Conservation (phyloP, 352 stramenopile species). For the Peronospora tabacina region DNA sequence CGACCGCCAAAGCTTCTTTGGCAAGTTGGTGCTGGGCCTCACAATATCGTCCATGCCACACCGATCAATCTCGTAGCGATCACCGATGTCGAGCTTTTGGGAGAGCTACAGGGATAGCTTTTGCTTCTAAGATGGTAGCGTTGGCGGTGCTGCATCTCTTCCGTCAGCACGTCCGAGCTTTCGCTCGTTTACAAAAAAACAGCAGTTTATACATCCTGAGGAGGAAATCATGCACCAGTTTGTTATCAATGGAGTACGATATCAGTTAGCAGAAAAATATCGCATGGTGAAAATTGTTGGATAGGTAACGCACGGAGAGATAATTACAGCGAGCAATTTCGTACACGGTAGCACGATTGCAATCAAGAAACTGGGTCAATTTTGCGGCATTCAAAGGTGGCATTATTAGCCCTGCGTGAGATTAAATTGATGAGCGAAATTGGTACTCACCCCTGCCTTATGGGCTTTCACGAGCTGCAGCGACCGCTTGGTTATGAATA, state of each 20-base stretch:
- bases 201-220: conserved; percentile 21
- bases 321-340: conserved; percentile 84
- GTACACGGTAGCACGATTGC: conserved; percentile 79
- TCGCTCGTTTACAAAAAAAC: conserved; percentile 35
- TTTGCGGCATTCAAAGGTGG: conserved; percentile 76
- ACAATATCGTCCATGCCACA: conserved; percentile 61
- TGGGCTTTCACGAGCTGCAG: conserved; percentile 82
- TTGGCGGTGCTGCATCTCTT: conserved; percentile 14
- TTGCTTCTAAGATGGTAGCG: conserved; percentile 24
- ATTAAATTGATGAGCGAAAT: conserved; percentile 87
- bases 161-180: conserved; percentile 27
- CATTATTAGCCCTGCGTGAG: conserved; percentile 72
- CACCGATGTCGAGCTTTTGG: conserved; percentile 24
- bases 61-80: conserved; percentile 32
- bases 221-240: conserved; percentile 85
- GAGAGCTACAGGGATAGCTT: conserved; percentile 29
- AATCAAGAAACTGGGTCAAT: conserved; percentile 86
- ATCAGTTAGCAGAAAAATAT: conserved; percentile 80
- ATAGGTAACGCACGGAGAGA: conserved; percentile 85
- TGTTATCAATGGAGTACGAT: conserved; percentile 83
- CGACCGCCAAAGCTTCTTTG: conserved; percentile 79
- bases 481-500: conserved; percentile 71
- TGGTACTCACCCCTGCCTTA: conserved; percentile 62
- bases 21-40: conserved; percentile 60
- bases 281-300: conserved; percentile 87